phyloP scores from a whole-genome alignment of 176 grass and related monocot species.

The Luzula sylvatica region DNA sequence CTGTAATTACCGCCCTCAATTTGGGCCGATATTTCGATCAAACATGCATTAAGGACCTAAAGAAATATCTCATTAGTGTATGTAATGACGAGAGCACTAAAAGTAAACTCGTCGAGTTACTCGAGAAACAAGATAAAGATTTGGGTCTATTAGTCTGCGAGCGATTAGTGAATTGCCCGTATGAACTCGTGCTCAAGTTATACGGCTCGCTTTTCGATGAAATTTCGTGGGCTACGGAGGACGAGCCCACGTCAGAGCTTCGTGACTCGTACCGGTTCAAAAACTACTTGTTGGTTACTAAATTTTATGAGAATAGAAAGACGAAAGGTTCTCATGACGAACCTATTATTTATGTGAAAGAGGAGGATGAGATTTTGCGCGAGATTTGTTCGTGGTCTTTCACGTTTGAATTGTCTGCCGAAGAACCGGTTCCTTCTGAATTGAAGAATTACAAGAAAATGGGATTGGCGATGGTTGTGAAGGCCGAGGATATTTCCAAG shows the following conservation, averaged over 20 bases:
- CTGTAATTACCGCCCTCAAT: conserved; percentile 64
- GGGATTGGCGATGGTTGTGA: conserved; percentile 57
- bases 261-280: conserved; percentile 76
- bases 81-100: conserved; percentile 44
- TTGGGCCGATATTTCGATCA: conserved; percentile 53
- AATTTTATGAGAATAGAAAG: conserved; percentile 56
- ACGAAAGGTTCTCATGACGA: conserved; percentile 28
- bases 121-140: conserved; percentile 41
- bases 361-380: conserved; percentile 72
- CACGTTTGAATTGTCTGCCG: conserved; percentile 45
- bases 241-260: conserved; percentile 85
- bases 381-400: conserved; percentile 80
- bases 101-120: conserved; percentile 40
- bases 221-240: conserved; percentile 87
- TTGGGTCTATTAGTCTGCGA: conserved; percentile 60
- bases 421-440: conserved; percentile 46
- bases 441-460: conserved; percentile 78
- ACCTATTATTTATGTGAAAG: conserved; percentile 62
- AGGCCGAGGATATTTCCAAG: conserved; percentile 45
- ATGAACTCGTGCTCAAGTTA: conserved; percentile 70
- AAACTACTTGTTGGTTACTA: conserved; percentile 54
- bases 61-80: conserved; percentile 42
- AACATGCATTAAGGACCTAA: conserved; percentile 64
- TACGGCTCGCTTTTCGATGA: conserved; percentile 84
- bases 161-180: conserved; percentile 76